phyloP scores from a whole-genome alignment of 2,329 filamentous ascomycete species.

The Alternaria burnsii region DNA sequence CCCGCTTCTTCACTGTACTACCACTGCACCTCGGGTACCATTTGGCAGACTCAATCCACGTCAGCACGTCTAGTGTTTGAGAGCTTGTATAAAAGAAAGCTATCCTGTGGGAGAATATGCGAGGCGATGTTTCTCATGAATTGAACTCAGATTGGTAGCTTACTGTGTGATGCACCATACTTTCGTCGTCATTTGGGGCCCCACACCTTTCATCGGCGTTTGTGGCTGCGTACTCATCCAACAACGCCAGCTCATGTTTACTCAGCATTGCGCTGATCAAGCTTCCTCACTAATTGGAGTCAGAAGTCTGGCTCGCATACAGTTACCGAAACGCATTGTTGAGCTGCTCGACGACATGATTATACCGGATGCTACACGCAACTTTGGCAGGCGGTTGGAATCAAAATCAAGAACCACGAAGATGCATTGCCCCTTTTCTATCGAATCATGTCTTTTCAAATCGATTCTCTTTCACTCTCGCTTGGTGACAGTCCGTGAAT shows the following conservation, averaged over 20 bases:
- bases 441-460: accelerated
- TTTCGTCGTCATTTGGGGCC: neutral
- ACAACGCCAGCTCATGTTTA: neutral
- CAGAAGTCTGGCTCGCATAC: too few relatives aligned
- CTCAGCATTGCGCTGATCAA: neutral
- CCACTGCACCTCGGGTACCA: neutral
- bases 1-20: neutral
- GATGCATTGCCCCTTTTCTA: neutral
- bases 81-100: neutral
- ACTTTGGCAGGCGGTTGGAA: neutral
- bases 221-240: neutral
- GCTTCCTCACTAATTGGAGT: neutral
- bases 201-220: neutral
- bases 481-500: accelerated
- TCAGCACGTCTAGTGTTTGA: neutral
- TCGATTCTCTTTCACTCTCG: neutral
- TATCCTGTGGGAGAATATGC: neutral
- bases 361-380: neutral
- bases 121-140: neutral
- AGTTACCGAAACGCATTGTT: neutral
- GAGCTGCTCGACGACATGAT: neutral
- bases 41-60: neutral
- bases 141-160: neutral
- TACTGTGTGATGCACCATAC: neutral
- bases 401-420: neutral